A percentile compares a stretch with the other conserved stretches of the same genome.
phyloP scores from a whole-genome alignment of 2,329 filamentous ascomycete species.

The Orbilia javanica region DNA sequence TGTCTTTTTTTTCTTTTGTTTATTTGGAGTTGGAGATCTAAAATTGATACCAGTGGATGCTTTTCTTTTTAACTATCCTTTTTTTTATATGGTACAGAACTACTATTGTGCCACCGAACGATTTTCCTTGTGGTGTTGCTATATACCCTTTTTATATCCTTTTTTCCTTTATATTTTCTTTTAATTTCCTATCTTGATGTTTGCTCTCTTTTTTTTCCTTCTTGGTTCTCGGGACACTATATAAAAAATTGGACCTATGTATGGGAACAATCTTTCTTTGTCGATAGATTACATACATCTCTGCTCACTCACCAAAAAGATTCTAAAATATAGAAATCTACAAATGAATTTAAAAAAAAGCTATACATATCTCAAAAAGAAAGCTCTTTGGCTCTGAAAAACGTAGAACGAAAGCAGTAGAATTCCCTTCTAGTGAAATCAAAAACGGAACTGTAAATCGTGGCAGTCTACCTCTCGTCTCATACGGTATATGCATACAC shows the following conservation, averaged over 20 bases:
- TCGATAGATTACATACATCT: conserved; percentile 58
- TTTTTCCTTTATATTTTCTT: conserved; percentile 38
- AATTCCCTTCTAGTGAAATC: not conserved
- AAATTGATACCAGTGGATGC: conserved; percentile 58
- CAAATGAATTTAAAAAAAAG: too few species aligned
- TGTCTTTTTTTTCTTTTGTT: conserved; percentile 29
- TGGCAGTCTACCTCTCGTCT: too few species aligned
- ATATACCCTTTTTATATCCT: conserved; percentile 45
- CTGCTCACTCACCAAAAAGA: conserved; percentile 57
- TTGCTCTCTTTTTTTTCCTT: conserved; percentile 11
- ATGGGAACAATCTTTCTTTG: conserved; percentile 48
- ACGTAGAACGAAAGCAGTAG: not conserved
- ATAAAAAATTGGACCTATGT: conserved; percentile 39
- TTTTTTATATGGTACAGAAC: conserved; percentile 10
- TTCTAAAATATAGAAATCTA: conserved; percentile 42
- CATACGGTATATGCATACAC: not conserved
- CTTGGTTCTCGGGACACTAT: conserved; percentile 18
- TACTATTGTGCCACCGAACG: conserved; percentile 17
- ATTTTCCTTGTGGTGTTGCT: conserved; percentile 38
- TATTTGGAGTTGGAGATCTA: conserved; percentile 53
- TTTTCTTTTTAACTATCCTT: conserved; percentile 21
- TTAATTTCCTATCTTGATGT: conserved; percentile 22
- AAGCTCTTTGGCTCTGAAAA: too few species aligned
- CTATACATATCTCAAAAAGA: not conserved
- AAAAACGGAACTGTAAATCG: too few species aligned